Base-by-base conservation (phyloP, 1,284 basidiomycete genomes). In the Pisolithus thermaeus region DNA sequence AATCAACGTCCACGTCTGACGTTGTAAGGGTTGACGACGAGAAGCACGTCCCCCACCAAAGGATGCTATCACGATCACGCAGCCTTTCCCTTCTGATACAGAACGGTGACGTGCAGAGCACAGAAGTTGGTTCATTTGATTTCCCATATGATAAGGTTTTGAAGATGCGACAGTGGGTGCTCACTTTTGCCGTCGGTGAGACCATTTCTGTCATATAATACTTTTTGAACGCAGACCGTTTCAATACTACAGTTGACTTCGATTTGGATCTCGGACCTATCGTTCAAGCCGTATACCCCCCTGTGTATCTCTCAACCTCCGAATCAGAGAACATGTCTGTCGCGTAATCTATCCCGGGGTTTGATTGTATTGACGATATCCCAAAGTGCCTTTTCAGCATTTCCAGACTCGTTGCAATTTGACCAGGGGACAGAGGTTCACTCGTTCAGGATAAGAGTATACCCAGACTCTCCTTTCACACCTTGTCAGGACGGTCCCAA, bases 361-460 rank as follows among this genome's bases (percentile, higher is more conserved):
- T 52, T 42, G 45, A 45, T 47, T n/a, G 30, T n/a, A 11, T 49
- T 69, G 44, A 67, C 48, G 48, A 23, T 3, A 2, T 40, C 46
- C n/a, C 49, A 35, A 53, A 94, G 93, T 51, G 92, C 94, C 5
- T 98, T 98, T 70, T 93, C 91, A 0, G 85, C 92, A 0, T 94
- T 99, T 62, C 96, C 96, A 0, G 95, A 97, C 62, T 94, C 92
- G 0, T 73, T 84, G 0, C 83, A 90, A 49, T 90, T 90, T 53
- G 83, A 88, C 46, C 76, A 92, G 68, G 81, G 88, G 8, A 80
- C 80, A 1, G 79, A 85, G 61, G 75, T 74, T 2, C 86, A 90
- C 62, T 90, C 87, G 0, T 90, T 90, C 65, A 78, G 85, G 43
- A 76, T 89, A 50, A 78, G 83, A 50, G 76, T 77, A 53, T 66